These are phyloP conservation scores for Phaffia tasmanica DNA, from an alignment of 768 basidiomycete species.

Conservation along the genomic window DNA sequence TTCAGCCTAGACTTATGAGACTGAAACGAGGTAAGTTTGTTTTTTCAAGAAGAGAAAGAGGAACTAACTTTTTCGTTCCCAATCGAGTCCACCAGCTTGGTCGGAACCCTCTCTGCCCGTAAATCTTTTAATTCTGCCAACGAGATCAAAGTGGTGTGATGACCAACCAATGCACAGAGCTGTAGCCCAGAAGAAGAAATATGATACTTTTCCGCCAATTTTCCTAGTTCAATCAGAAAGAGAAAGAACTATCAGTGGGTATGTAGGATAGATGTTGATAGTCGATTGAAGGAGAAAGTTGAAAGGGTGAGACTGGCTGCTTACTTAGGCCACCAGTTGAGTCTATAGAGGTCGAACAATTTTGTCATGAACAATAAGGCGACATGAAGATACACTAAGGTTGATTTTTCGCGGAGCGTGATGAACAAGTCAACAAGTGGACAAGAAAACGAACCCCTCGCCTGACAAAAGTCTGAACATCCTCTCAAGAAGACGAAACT, in stretches of 20 bases:
- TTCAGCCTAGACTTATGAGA: no score
- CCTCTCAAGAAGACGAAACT: not conserved
- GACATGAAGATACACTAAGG: slow-evolving; percentile 38
- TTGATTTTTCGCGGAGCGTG: not conserved
- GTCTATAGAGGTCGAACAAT: slow-evolving; percentile 41
- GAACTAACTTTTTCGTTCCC: slow-evolving; percentile 36
- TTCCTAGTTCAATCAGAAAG: slow-evolving; percentile 12
- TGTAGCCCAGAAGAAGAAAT: slow-evolving; percentile 36
- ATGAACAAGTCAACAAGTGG: not conserved
- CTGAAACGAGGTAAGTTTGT: no score
- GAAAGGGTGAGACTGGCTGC: slow-evolving; percentile 4
- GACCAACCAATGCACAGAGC: slow-evolving; percentile 29
- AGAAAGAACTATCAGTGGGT: slow-evolving; percentile 40
- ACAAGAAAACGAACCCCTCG: slow-evolving; percentile 25
- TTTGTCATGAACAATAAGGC: slow-evolving; percentile 43
- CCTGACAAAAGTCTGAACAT: not conserved
- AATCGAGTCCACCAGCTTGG: slow-evolving; percentile 35
- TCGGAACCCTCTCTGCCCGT: slow-evolving; percentile 29
- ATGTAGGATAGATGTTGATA: not conserved
- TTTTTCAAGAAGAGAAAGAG: not conserved
- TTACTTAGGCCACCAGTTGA: slow-evolving; percentile 30
- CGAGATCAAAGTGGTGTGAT: slow-evolving; percentile 35
- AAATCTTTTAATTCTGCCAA: slow-evolving; percentile 28
- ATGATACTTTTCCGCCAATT: slow-evolving; percentile 39
- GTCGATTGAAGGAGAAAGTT: not conserved